These are phyloP conservation scores for Wickerhamomyces sp. DNA, from an alignment of 1,139 yeast genomes.

Conservation along the genomic window DNA sequence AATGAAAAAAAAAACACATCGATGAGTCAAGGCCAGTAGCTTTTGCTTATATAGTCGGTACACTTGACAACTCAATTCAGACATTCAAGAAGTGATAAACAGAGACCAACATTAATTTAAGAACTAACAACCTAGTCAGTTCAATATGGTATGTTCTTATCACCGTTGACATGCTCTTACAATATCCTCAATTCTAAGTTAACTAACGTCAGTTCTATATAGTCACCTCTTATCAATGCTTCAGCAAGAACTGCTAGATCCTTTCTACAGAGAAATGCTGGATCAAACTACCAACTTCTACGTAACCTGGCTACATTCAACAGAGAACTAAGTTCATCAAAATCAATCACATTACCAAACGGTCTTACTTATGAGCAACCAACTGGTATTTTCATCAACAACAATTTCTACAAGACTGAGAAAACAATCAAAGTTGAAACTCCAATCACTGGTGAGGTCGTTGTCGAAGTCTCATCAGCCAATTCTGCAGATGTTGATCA, in stretches of 20 bases:
- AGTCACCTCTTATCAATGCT: not conserved
- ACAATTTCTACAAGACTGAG: slow-evolving; percentile 66
- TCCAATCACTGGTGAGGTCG: slow-evolving; percentile 58
- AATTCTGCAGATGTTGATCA: slow-evolving; percentile 57
- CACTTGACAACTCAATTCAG: too few species aligned
- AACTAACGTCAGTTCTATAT: not conserved
- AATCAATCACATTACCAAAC: slow-evolving; percentile 48
- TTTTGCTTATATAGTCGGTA: too few species aligned
- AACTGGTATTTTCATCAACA: slow-evolving; percentile 76
- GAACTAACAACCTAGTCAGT: too few species aligned
- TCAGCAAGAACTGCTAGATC: not conserved
- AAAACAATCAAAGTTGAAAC: slow-evolving; percentile 57
- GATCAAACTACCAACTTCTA: not conserved
- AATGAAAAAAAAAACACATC: not conserved
- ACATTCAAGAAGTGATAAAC: too few species aligned
- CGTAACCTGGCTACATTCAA: slow-evolving; percentile 7
- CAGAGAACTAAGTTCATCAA: slow-evolving; percentile 29
- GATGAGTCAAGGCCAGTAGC: not conserved
- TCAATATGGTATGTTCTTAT: too few species aligned
- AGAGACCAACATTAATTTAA: too few species aligned
- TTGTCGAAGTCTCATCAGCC: slow-evolving; percentile 56
- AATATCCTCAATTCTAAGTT: too few species aligned
- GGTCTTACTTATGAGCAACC: slow-evolving; percentile 61
- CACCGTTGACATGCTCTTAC: too few species aligned
- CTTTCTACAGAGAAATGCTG: not conserved